phyloP scores from a whole-genome alignment of 345 rosid genomes.

The Rhizophora mangle region DNA sequence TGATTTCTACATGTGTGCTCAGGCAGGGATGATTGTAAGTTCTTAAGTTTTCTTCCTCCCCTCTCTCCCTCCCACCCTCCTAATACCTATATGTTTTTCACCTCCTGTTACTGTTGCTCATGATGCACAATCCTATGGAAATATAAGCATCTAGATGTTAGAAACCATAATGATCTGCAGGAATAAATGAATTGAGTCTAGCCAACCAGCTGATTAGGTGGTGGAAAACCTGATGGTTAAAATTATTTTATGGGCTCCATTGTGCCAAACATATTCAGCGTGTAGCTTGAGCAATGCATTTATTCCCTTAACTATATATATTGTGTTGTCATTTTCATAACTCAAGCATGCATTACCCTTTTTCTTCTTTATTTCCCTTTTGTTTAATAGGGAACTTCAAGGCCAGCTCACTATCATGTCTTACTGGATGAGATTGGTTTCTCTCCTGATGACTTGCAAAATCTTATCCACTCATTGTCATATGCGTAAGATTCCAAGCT shows the following conservation, averaged over 20 bases:
- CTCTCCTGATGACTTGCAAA: conserved; percentile 62
- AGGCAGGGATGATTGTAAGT: conserved; percentile 72
- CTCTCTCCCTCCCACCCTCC: background rate
- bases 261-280: too few relatives aligned
- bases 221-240: too few relatives aligned
- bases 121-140: too few relatives aligned
- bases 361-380: background rate
- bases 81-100: too few relatives aligned
- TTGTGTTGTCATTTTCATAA: background rate
- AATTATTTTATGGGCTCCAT: too few relatives aligned
- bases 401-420: conserved; percentile 89
- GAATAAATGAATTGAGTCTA: too few relatives aligned
- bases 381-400: conserved; percentile 64
- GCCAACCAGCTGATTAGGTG: too few relatives aligned
- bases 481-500: conserved; percentile 64
- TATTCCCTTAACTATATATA: background rate
- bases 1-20: conserved; percentile 92
- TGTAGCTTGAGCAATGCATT: background rate
- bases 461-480: conserved; percentile 62
- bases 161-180: too few relatives aligned
- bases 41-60: background rate
- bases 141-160: too few relatives aligned
- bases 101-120: too few relatives aligned
- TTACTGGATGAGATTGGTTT: conserved; percentile 85
- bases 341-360: background rate